Evolutionary conservation across 2,329 filamentous ascomycete genomes (phyloP).

Genomic region (Pestalotiopsis sp.): DNA sequence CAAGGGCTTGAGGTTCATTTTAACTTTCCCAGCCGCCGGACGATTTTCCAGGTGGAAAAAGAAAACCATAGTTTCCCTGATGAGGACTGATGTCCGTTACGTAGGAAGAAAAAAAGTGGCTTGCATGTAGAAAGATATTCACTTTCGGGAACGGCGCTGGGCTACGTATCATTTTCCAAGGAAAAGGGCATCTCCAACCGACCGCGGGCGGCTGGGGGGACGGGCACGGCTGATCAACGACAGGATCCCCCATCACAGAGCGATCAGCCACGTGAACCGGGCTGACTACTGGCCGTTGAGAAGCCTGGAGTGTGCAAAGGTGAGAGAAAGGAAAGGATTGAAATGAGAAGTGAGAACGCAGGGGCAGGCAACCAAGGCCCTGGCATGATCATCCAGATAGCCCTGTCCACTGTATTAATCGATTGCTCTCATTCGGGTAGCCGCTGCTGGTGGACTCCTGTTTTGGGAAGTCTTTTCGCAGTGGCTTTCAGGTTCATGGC

Average conservation of each 20-base stretch:
- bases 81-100: not conserved
- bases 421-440: not conserved
- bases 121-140: not conserved
- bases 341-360: not conserved
- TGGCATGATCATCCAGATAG: not conserved
- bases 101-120: not conserved
- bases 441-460: not conserved
- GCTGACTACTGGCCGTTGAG: conserved; percentile 4
- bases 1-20: conserved; percentile 4
- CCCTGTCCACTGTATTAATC: not conserved
- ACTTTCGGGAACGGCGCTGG: not conserved
- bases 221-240: not conserved
- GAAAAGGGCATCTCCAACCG: conserved; percentile 10
- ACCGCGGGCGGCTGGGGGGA: not conserved
- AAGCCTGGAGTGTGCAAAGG: not conserved
- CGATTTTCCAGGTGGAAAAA: not conserved
- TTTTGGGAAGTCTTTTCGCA: conserved; percentile 9
- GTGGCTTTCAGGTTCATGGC: not conserved
- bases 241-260: not conserved
- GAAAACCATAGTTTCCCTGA: not conserved
- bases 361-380: not conserved
- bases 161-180: not conserved
- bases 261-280: conserved; percentile 9
- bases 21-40: conserved; percentile 4
- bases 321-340: not conserved